Base-by-base conservation (phyloP, 805 yeast species). In the Naumovozyma dairenensis region DNA sequence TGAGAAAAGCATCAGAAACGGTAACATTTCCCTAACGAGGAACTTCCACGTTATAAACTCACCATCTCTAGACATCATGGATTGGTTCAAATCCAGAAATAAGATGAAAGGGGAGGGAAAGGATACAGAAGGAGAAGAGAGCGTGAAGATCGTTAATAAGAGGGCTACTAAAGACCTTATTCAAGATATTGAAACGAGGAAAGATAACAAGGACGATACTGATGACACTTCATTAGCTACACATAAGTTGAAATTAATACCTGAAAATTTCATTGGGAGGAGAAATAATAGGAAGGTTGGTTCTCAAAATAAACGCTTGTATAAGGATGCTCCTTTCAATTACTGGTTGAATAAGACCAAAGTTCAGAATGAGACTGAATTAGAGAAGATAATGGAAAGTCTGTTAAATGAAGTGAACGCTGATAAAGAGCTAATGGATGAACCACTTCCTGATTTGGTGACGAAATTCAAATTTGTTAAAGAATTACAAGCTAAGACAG, bases 381-480 rank as follows among this genome's bases (percentile, higher is more conserved):
- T 60, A 20, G 44, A 59, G 19, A 21, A 40, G 14, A 32, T 56
- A 9, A 33, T 60, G 24, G n/a, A 45, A 2, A 38, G 37, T 5
- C 34, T 40, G 6, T 44, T 32, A 28, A 39, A 39, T 17, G 32
- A 35, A 15, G 22, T 31, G 7, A 18, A 24, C 5, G 19, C 34
- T 4, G 32, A 43, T 4, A 16, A 22, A 4, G 25, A 27, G 1
- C 32, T 32, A n/a, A 7, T 54, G 16, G 42, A 45, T 9, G 45
- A 28, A 5, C 33, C 43, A 2, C 57, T 58, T 31, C 31, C 42
- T 1, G 51, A 59, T 43, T 44, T 64, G 25, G 37, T 43, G n/a
- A 32, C 49, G 4, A 61, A 63, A 37, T 65, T 65, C 37, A 45
- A 53, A n/a, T 49, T 60, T 32, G 46, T 61, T 4, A 58, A 53